These are phyloP conservation scores for Phtheirospermum japonicum DNA, from an alignment of 257 asterid genomes.

Conservation along the genomic window DNA sequence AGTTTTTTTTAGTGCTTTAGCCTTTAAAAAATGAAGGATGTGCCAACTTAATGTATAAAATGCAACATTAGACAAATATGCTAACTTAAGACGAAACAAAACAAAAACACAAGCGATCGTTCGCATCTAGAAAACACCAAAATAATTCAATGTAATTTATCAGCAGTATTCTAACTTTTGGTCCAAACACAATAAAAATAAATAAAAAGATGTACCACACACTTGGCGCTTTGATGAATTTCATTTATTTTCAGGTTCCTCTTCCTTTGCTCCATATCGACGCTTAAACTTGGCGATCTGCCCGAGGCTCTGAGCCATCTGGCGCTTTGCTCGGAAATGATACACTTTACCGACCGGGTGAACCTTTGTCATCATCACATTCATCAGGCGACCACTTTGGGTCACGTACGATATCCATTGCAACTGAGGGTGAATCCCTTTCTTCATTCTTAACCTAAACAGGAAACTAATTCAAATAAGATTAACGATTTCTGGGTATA, in stretches of 20 bases:
- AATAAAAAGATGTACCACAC: not conserved
- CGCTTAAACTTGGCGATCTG: conserved; percentile 73
- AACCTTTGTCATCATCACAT: conserved; percentile 65
- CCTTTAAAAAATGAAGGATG: no score
- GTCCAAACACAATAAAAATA: not conserved
- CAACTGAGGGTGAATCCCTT: conserved; percentile 78
- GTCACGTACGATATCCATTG: conserved; percentile 85
- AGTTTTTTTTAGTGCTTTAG: no score
- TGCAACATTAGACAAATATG: no score
- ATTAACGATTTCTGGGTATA: no score
- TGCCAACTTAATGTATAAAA: no score
- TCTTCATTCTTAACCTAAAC: conserved; percentile 55
- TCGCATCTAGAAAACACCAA: not conserved
- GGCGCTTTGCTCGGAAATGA: conserved; percentile 60
- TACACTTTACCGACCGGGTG: conserved; percentile 69
- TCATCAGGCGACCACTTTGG: conserved; percentile 63
- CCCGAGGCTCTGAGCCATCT: conserved; percentile 70
- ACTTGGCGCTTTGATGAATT: conserved; percentile 2
- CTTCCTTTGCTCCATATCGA: conserved; percentile 55
- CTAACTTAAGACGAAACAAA: not conserved
- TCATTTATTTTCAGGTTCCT: conserved; percentile 40
- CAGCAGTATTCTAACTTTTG: conserved; percentile 4
- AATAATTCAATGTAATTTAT: not conserved
- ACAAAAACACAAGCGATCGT: not conserved
- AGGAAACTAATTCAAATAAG: no score